Evolutionary conservation across 495 filamentous ascomycete genomes (phyloP).

Genomic region (Aspergillus conjunctus): DNA sequence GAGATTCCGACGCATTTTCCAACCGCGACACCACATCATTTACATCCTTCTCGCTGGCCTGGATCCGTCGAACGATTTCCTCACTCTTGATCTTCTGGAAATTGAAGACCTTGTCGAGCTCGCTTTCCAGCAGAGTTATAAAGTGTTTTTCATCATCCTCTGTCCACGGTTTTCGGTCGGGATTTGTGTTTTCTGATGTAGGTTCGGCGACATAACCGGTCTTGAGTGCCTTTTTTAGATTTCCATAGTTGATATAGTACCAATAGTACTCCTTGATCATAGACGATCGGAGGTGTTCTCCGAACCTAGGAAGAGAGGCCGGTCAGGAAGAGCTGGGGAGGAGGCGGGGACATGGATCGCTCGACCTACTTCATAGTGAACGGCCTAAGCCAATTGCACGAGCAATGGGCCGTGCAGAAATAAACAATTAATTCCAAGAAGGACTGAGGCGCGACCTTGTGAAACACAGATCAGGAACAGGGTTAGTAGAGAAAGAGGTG

Average conservation of each 20-base stretch:
- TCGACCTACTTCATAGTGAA: constrained; percentile 28
- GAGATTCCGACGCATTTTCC: constrained; percentile 39
- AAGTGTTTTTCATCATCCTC: constrained; percentile 92
- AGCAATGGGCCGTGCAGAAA: background rate
- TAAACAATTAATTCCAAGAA: background rate
- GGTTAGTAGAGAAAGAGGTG: background rate
- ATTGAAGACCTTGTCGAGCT: constrained; percentile 94
- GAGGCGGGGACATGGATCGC: constrained; percentile 1
- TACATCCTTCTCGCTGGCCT: constrained; percentile 83
- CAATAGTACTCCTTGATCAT: constrained; percentile 93
- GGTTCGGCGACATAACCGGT: constrained; percentile 61
- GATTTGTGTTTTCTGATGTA: constrained; percentile 55
- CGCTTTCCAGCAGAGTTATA: constrained; percentile 79
- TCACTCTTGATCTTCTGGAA: constrained; percentile 95
- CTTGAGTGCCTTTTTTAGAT: constrained; percentile 85
- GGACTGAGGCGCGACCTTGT: background rate
- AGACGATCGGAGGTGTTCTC: constrained; percentile 89
- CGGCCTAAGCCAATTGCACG: background rate
- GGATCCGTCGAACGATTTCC: constrained; percentile 89
- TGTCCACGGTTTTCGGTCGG: constrained; percentile 71
- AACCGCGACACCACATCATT: constrained; percentile 78
- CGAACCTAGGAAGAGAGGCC: constrained; percentile 70
- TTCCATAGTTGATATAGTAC: constrained; percentile 97
- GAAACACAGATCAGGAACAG: background rate
- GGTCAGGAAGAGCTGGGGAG: constrained; percentile 4